Conservation (phyloP, 352 stramenopile species). For the Thraustochytrium striatum region DNA sequence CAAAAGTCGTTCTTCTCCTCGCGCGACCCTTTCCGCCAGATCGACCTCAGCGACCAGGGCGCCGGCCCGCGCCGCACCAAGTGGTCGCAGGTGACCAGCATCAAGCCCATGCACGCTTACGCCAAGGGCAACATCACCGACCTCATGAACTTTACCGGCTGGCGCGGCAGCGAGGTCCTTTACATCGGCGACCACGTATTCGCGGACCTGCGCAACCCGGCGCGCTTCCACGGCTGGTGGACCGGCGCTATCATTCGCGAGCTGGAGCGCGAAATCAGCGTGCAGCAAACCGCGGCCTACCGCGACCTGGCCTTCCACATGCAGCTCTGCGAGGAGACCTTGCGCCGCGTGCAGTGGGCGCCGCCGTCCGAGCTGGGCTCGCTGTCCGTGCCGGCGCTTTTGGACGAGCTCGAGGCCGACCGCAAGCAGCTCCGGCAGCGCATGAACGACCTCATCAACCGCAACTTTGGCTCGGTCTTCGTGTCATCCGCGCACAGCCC, state of each 20-base stretch:
- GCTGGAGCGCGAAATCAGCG: slow-evolving; percentile 72
- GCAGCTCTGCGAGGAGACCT: slow-evolving; percentile 55
- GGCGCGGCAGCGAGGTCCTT: slow-evolving; percentile 72
- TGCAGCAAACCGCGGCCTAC: slow-evolving; percentile 76
- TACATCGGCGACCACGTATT: slow-evolving; percentile 90
- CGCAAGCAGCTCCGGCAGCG: slow-evolving; percentile 63
- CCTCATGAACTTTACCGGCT: slow-evolving; percentile 63
- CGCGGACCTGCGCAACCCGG: slow-evolving; percentile 85
- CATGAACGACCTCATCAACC: slow-evolving; percentile 74
- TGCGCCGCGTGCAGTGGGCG: slow-evolving; percentile 25
- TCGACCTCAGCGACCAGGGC: slow-evolving; percentile 67
- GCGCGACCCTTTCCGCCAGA: slow-evolving; percentile 67
- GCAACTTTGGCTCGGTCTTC: slow-evolving; percentile 79
- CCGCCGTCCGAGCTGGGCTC: neutral
- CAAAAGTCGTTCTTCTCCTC: slow-evolving; percentile 88
- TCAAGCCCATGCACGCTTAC: slow-evolving; percentile 68
- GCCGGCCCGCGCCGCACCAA: slow-evolving; percentile 50
- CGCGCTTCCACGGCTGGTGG: slow-evolving; percentile 83
- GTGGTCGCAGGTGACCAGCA: slow-evolving; percentile 65
- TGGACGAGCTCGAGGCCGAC: slow-evolving; percentile 64
- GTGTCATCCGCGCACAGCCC: slow-evolving; percentile 67
- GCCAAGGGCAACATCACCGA: slow-evolving; percentile 68
- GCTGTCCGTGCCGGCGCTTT: slow-evolving; percentile 57
- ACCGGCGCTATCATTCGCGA: slow-evolving; percentile 86
- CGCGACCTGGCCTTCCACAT: slow-evolving; percentile 63